Evolutionary conservation across 192 early-diverging fungal species (phyloP).

Genomic region (Entophlyctis luteolus): DNA sequence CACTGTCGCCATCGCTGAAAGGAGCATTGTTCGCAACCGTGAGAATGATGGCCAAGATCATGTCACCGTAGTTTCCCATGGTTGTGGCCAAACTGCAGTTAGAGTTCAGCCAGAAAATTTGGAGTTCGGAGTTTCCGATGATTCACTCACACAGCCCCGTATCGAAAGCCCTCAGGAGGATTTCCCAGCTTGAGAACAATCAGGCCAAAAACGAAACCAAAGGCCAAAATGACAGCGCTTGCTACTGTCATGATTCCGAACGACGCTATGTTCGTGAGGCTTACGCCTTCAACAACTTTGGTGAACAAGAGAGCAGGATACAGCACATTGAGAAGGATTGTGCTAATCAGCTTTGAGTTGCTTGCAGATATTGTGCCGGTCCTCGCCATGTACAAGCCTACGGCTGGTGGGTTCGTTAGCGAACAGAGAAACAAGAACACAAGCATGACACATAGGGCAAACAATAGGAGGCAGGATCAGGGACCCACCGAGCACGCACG

Average conservation of each 20-base stretch:
- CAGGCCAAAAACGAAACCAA: background rate
- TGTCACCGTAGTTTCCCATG: slow-evolving; percentile 35
- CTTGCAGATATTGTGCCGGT: slow-evolving; percentile 11
- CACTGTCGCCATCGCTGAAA: slow-evolving; percentile 28
- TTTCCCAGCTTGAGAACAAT: slow-evolving; percentile 16
- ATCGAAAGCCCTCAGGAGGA: slow-evolving; percentile 22
- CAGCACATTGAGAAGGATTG: slow-evolving; percentile 42
- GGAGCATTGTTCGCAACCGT: slow-evolving; percentile 22
- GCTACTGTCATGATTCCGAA: slow-evolving; percentile 26
- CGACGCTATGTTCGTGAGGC: slow-evolving; percentile 4
- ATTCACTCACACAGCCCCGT: slow-evolving; percentile 9
- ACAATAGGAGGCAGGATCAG: background rate
- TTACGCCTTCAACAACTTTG: slow-evolving; percentile 25
- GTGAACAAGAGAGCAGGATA: slow-evolving; percentile 37
- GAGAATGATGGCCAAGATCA: slow-evolving; percentile 27
- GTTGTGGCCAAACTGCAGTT: slow-evolving; percentile 10
- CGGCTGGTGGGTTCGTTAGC: background rate
- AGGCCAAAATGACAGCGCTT: background rate
- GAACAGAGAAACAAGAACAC: background rate
- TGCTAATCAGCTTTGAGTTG: slow-evolving; percentile 59
- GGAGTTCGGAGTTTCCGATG: background rate
- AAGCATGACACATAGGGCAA: background rate
- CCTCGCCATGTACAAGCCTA: slow-evolving; percentile 3
- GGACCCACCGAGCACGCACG: slow-evolving; percentile 1
- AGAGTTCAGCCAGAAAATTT: background rate